Percentiles rank a stretch among this genome's conserved stretches.
These are phyloP conservation scores for Tetracladium marchalianum DNA, from an alignment of 495 filamentous ascomycete genomes.

Conservation along the genomic window DNA sequence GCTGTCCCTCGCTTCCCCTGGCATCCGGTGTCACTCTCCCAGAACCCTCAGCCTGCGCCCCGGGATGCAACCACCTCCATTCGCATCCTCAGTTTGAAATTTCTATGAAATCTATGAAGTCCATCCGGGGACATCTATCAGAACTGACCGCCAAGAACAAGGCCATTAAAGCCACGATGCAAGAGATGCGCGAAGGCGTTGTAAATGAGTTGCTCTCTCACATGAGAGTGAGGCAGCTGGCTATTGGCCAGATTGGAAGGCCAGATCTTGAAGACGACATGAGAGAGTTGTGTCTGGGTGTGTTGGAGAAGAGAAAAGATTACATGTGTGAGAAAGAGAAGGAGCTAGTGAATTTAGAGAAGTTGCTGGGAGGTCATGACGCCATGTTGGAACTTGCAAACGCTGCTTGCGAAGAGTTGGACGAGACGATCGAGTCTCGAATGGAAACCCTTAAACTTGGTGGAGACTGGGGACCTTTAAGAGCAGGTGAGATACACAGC, in stretches of 20 bases:
- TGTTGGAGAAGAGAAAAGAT: neutral
- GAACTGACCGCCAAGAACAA: neutral
- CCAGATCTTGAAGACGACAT: neutral
- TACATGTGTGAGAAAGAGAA: slow-evolving; percentile 1
- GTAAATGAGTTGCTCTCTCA: neutral
- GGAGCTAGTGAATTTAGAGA: neutral
- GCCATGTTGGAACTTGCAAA: slow-evolving; percentile 1
- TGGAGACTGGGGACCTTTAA: too few relatives aligned
- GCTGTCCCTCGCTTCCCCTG: too few relatives aligned
- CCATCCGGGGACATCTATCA: too few relatives aligned
- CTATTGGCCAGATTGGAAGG: neutral
- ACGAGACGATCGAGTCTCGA: neutral
- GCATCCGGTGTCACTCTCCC: too few relatives aligned
- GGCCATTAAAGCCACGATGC: slow-evolving; percentile 1
- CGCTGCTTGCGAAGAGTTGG: neutral
- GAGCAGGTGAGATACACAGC: too few relatives aligned
- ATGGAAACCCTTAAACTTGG: neutral
- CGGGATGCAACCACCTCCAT: too few relatives aligned
- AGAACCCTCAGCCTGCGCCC: too few relatives aligned
- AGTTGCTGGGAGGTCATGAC: neutral
- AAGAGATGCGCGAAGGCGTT: neutral
- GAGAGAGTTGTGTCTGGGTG: neutral
- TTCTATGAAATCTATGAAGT: too few relatives aligned
- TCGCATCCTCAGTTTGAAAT: too few relatives aligned
- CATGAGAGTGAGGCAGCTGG: slow-evolving; percentile 3